Percentiles rank a stretch among this genome's conserved stretches.
Evolutionary conservation across 495 filamentous ascomycete genomes (phyloP).

Genomic region (Pseudevernia furfuracea): DNA sequence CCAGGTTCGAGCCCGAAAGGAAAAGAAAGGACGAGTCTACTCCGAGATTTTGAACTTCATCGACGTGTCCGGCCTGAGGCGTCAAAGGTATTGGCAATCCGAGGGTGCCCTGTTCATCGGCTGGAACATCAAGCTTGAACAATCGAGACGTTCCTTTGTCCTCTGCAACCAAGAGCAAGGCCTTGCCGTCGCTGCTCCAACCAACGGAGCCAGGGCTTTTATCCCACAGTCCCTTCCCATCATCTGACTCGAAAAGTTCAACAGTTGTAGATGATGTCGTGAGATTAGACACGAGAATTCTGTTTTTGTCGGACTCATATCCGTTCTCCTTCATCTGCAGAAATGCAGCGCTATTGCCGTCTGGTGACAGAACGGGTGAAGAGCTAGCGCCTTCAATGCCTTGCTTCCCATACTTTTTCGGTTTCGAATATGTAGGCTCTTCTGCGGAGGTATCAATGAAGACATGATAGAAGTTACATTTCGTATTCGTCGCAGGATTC

Average conservation of each 20-base stretch:
- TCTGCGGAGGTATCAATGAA: constrained; percentile 46
- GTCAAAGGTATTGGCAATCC: constrained; percentile 50
- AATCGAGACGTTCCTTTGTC: constrained; percentile 55
- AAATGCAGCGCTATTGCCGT: constrained; percentile 68
- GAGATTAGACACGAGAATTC: constrained; percentile 60
- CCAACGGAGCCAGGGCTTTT: constrained; percentile 55
- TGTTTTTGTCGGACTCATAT: constrained; percentile 85
- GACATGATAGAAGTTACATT: constrained; percentile 67
- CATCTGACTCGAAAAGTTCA: constrained; percentile 54
- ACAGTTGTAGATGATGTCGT: constrained; percentile 48
- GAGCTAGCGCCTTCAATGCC: constrained; percentile 63
- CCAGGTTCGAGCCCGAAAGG: constrained; percentile 55
- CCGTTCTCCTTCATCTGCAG: constrained; percentile 70
- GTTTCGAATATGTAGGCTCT: constrained; percentile 44
- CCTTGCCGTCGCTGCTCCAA: constrained; percentile 59
- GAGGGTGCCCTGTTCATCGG: constrained; percentile 42
- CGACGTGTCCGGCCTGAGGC: constrained; percentile 49
- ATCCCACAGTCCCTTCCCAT: constrained; percentile 61
- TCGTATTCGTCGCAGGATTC: constrained; percentile 72
- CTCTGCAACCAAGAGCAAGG: constrained; percentile 60
- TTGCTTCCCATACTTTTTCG: constrained; percentile 30
- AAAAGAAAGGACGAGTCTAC: constrained; percentile 47
- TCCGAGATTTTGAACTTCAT: constrained; percentile 47
- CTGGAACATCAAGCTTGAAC: constrained; percentile 52
- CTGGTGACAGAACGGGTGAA: constrained; percentile 66